Percentiles rank a stretch among this genome's conserved stretches.
Conservation (phyloP, 768 basidiomycete species). For the Mycena galopus region DNA sequence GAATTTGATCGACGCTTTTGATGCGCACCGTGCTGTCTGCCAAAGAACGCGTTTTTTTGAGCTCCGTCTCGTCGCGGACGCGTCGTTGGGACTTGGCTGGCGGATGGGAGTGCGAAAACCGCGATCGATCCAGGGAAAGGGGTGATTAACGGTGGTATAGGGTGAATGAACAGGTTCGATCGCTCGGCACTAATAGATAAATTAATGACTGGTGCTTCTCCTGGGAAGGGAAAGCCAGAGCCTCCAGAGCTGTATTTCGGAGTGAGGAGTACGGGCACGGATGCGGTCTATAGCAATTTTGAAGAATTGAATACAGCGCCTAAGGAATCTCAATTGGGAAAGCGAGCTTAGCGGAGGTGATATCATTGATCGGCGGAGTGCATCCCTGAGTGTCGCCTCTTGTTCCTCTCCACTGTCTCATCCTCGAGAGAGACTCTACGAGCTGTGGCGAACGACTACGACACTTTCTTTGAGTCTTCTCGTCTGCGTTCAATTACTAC, state of each 20-base stretch:
- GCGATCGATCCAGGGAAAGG: not conserved
- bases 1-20: not conserved
- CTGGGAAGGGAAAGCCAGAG: too few relatives aligned
- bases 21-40: not conserved
- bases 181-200: too few relatives aligned
- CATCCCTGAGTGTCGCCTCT: not conserved
- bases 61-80: not conserved
- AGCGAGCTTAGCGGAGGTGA: not conserved
- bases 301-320: too few relatives aligned
- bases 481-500: not conserved
- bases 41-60: not conserved
- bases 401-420: not conserved
- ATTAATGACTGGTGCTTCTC: not conserved
- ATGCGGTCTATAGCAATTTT: too few relatives aligned
- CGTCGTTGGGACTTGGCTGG: not conserved
- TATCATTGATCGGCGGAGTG: not conserved
- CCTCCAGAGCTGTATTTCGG: too few relatives aligned
- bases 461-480: too few relatives aligned
- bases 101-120: not conserved
- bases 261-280: too few relatives aligned
- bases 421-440: too few relatives aligned
- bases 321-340: not conserved
- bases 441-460: too few relatives aligned
- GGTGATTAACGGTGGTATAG: not conserved
- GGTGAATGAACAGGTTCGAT: too few relatives aligned